These are phyloP conservation scores for Gonapodya prolifera DNA, from an alignment of 192 early-diverging fungal species.

Conservation along the genomic window DNA sequence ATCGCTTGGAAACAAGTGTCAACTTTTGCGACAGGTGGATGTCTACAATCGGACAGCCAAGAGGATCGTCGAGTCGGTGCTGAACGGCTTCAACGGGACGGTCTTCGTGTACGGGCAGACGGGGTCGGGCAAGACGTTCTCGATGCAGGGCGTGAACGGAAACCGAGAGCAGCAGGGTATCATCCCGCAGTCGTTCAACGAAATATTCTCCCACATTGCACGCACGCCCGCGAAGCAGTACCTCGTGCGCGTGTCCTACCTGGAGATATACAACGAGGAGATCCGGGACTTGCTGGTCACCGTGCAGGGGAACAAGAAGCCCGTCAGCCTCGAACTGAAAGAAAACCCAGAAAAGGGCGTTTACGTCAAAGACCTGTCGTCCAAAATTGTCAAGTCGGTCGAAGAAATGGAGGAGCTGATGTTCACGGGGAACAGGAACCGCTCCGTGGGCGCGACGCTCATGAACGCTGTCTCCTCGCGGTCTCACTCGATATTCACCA, in stretches of 20 bases:
- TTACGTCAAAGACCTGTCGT: slow-evolving; percentile 44
- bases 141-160: slow-evolving; percentile 43
- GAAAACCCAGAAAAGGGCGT: slow-evolving; percentile 55
- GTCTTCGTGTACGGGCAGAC: slow-evolving; percentile 49
- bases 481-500: slow-evolving; percentile 52
- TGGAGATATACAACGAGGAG: slow-evolving; percentile 47
- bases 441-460: slow-evolving; percentile 48
- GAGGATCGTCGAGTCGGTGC: slow-evolving; percentile 39
- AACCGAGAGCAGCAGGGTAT: slow-evolving; percentile 41
- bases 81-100: slow-evolving; percentile 50
- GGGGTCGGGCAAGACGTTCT: slow-evolving; percentile 42
- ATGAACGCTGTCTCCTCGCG: slow-evolving; percentile 48
- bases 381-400: slow-evolving; percentile 40
- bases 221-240: slow-evolving; percentile 38
- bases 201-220: slow-evolving; percentile 47
- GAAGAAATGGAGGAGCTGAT: slow-evolving; percentile 43
- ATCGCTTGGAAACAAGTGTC: background rate
- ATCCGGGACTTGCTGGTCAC: slow-evolving; percentile 33
- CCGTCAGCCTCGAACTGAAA: slow-evolving; percentile 33
- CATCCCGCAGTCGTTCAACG: slow-evolving; percentile 47
- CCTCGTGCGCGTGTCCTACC: slow-evolving; percentile 42
- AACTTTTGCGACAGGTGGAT: slow-evolving; percentile 25
- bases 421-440: slow-evolving; percentile 35
- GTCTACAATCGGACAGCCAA: slow-evolving; percentile 47
- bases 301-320: slow-evolving; percentile 11